These are phyloP conservation scores for Fusarium neocosmosporiellum DNA, from an alignment of 2,329 filamentous ascomycete genomes.

Conservation along the genomic window DNA sequence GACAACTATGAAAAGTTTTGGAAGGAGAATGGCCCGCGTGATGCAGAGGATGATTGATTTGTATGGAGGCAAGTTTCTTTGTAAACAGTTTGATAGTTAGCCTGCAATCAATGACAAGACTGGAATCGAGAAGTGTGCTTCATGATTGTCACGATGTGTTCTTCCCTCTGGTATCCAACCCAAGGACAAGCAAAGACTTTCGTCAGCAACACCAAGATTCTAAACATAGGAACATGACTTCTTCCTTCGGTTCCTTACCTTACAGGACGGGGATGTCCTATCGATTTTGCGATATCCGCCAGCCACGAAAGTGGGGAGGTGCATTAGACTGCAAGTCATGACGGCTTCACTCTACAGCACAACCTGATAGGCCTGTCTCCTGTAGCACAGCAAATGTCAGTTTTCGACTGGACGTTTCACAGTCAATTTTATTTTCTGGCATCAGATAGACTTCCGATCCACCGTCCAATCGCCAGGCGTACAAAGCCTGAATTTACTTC, in stretches of 20 bases:
- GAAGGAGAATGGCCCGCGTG: slow-evolving; percentile 42
- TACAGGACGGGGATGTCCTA: neutral
- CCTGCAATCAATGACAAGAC: neutral
- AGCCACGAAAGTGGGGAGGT: neutral
- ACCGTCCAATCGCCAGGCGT: neutral
- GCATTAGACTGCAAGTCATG: neutral
- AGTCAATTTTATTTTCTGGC: neutral
- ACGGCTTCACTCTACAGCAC: neutral
- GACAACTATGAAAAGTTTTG: slow-evolving; percentile 59
- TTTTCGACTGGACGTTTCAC: neutral
- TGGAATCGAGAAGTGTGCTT: neutral
- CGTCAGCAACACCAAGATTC: neutral
- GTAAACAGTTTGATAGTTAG: neutral
- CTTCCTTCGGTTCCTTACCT: neutral
- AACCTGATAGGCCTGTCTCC: neutral
- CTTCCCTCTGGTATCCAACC: neutral
- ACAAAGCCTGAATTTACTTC: neutral
- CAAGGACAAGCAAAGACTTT: neutral
- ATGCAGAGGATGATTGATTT: slow-evolving; percentile 36
- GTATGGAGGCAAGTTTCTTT: neutral
- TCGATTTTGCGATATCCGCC: neutral
- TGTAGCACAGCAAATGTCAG: neutral
- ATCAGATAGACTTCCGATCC: neutral
- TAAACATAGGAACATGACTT: neutral
- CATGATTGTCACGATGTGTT: neutral